Base-by-base conservation (phyloP, 495 filamentous ascomycete species). In the Hyaloscypha variabilis region DNA sequence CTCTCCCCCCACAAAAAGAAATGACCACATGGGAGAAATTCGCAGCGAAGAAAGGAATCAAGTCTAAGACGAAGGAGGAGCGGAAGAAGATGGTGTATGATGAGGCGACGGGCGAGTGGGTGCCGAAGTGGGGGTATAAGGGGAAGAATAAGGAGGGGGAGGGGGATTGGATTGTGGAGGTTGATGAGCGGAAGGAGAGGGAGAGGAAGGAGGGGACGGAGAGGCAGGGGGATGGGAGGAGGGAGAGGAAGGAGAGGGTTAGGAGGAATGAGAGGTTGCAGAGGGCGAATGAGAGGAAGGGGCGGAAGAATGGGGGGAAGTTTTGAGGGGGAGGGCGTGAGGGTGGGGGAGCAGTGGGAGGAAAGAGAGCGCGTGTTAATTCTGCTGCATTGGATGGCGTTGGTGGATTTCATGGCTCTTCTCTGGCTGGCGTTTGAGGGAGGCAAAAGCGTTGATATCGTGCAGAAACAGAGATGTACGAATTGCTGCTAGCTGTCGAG, bases 1-100 rank as follows among this genome's bases (percentile, higher is more conserved):
- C 92, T 4, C 77, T 97, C 0, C 95, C 95, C 1, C 80, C 82
- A 29, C 83, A 87, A 57, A 96, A 93, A 79, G 77, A 87, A 26
- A 88, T 88, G 61, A 97, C 95, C 55, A 96, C 92, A 74, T 99
- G 95, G 95, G 88, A 95, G 75, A 85, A 88, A 56, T 99, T 99
- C 79, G 95, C 95, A 23, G 88, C 87, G 79, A 96, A 94, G 84
- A 95, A 97, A 79, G 96, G 95, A 30, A 97, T 99, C 74, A 87
- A 90, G 78, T 82, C 88, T 67, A 93, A 92, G 82, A 87, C 87
- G 75, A 82, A 85, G 72, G 86, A 88, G 67, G 75, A 77, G 23
- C 77, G 77, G 29, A 81, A 84, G 65, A 93, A 96, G 75, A 79
- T 90, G 70, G 85, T 89, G 50, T 97, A 90, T 75, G 90, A 97